These are phyloP conservation scores for Geotrichum restrictum DNA, from an alignment of 1,139 yeast species.

Conservation along the genomic window DNA sequence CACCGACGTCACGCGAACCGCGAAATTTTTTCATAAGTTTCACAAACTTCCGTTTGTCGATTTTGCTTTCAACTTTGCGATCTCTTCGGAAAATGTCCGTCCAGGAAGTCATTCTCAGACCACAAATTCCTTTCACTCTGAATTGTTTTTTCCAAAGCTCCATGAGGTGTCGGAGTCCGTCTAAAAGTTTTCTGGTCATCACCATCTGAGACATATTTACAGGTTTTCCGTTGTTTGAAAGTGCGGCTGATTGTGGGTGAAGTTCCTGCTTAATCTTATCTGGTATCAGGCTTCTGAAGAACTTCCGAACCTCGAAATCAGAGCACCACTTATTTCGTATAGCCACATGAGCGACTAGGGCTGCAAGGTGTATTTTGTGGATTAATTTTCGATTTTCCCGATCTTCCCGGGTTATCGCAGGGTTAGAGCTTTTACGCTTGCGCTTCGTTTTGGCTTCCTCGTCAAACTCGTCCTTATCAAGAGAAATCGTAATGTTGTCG, in stretches of 20 bases:
- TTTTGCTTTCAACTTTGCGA: conserved; percentile 27
- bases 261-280: conserved; percentile 45
- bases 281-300: conserved; percentile 45
- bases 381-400: conserved; percentile 47
- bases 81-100: conserved; percentile 45
- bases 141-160: conserved; percentile 59
- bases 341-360: conserved; percentile 62
- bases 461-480: conserved; percentile 15
- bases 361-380: conserved; percentile 59
- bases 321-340: conserved; percentile 74
- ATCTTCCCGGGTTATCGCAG: conserved; percentile 52
- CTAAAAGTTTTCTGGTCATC: conserved; percentile 60
- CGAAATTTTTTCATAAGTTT: conserved; percentile 25
- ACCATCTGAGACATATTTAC: conserved; percentile 17
- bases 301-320: conserved; percentile 41
- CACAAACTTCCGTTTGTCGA: conserved; percentile 28
- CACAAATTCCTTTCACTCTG: conserved; percentile 45
- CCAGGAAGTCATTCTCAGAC: conserved; percentile 56
- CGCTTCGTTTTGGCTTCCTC: conserved; percentile 10
- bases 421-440: conserved; percentile 25
- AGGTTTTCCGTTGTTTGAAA: conserved; percentile 42
- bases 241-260: conserved; percentile 45
- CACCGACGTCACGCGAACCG: conserved; percentile 78
- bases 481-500: conserved; percentile 17
- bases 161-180: conserved; percentile 65